These are phyloP conservation scores for Cadophora sp. DNA, from an alignment of 2,329 filamentous ascomycete genomes.

Conservation along the genomic window DNA sequence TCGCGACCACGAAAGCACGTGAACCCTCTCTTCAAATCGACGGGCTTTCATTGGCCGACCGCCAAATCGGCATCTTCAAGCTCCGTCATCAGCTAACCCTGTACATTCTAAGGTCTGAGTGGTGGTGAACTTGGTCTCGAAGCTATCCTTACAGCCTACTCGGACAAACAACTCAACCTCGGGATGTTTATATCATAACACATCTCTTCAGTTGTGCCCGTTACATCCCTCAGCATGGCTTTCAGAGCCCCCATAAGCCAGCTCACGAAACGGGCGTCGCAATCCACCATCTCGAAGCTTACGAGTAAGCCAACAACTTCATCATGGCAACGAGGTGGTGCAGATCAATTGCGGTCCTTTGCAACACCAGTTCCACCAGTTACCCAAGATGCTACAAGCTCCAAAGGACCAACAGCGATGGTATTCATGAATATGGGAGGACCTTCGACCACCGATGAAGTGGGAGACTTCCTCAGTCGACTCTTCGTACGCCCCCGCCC, in stretches of 20 bases:
- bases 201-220: conserved; percentile 9
- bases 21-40: conserved; percentile 20
- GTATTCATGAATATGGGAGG: conserved; percentile 99
- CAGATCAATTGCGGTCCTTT: conserved; percentile 51
- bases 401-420: conserved; percentile 90
- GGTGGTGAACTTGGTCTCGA: not conserved
- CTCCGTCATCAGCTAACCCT: conserved; percentile 19
- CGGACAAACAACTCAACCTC: conserved; percentile 25
- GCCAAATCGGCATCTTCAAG: not conserved
- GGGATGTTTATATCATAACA: conserved; percentile 30
- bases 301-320: conserved; percentile 43
- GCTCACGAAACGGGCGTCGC: conserved; percentile 43
- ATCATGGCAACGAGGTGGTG: conserved; percentile 46
- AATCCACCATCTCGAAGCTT: conserved; percentile 39
- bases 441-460: conserved; percentile 85
- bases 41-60: conserved; percentile 5
- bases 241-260: conserved; percentile 47
- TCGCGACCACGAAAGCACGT: conserved; percentile 23
- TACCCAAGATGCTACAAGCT: conserved; percentile 74
- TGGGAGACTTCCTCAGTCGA: conserved; percentile 86
- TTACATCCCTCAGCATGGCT: conserved; percentile 47
- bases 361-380: conserved; percentile 77
- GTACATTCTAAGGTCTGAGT: conserved; percentile 18
- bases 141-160: conserved; percentile 8
- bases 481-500: conserved; percentile 74